A percentile compares a stretch with the other conserved stretches of the same genome.
These are phyloP conservation scores for Chaetomium globosum DNA, from an alignment of 2,329 filamentous ascomycete genomes.

Conservation along the genomic window DNA sequence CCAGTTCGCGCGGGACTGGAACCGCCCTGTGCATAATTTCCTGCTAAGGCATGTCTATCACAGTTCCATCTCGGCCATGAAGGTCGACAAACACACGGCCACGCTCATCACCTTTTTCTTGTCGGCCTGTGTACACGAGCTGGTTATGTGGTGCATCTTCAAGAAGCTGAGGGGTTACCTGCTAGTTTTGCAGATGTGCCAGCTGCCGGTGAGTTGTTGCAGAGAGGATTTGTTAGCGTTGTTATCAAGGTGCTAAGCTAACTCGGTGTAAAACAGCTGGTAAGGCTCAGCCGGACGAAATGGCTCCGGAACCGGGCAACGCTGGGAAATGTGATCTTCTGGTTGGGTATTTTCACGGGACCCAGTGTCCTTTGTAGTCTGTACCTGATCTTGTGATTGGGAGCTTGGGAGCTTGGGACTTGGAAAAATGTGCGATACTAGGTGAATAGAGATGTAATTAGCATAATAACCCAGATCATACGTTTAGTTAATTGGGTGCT, in stretches of 20 bases:
- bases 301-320: conserved; percentile 64
- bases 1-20: conserved; percentile 80
- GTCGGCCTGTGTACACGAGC: conserved; percentile 70
- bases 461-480: not conserved
- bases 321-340: conserved; percentile 75
- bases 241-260: conserved; percentile 22
- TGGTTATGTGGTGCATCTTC: conserved; percentile 80
- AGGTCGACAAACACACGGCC: conserved; percentile 68
- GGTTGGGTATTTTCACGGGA: conserved; percentile 76
- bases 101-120: conserved; percentile 77
- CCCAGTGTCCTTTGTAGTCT: conserved; percentile 68
- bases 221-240: not conserved
- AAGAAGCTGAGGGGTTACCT: conserved; percentile 76
- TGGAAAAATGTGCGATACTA: not conserved
- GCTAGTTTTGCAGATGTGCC: conserved; percentile 71
- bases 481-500: too few species aligned
- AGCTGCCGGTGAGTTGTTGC: conserved; percentile 59
- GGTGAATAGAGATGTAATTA: not conserved
- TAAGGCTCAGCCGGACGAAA: conserved; percentile 66
- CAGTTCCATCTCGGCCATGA: conserved; percentile 72
- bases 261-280: conserved; percentile 49
- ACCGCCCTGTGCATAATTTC: conserved; percentile 76
- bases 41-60: conserved; percentile 79
- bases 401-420: not conserved
- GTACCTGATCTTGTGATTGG: conserved; percentile 57